Evolutionary conservation across 495 filamentous ascomycete species (phyloP), one percentile per base, ranked within the genome.

Genomic region (Halenospora varia): DNA sequence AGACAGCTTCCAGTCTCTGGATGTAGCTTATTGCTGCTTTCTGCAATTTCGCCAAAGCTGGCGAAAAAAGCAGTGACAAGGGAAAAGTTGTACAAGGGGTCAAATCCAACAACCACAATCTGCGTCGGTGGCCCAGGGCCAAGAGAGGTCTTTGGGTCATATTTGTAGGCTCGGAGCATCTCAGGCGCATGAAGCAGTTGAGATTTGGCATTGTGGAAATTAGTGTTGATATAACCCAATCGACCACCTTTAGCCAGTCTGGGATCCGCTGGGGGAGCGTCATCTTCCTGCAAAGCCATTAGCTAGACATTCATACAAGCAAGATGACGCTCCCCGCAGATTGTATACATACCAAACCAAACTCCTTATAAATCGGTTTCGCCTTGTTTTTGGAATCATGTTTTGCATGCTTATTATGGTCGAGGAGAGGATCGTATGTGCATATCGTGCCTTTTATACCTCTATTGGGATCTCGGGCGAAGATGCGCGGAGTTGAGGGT

Each of bases 1-100:
- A 99, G 80, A 62, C 90, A 94, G 57, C 88, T 95, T 10, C 94
- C 95, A 15, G 90, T 97, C 40, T 89, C 85, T 4, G 94, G 94
- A 69, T 97, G 88, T 51, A 92, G 90, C 67, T 92, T 89, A 64
- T 96, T 96, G 61, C 87, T 89, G 57, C 94, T 85, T 61, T 90
- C 87, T 35, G 87, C 84, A 50, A 99, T 88, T 49, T 96, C 91
- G 48, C 94, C 94, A 73, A 88, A 97, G 26, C 82, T 84, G 20
- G 88, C 83, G 63, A 97, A 97, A 19, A 90, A 78, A 22, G 86
- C 83, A n/a, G 76, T 82, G 40, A 97, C 81, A 53, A 90, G 88
- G 50, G 85, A 80, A 60, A 92, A 84, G 17, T 88, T 80, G 9
- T 87, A 87, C 59, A 99, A 74, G 4, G 94, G 90, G 70, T 97